phyloP scores from a whole-genome alignment of 495 filamentous ascomycete species.

The Penicillium longicatenatum region DNA sequence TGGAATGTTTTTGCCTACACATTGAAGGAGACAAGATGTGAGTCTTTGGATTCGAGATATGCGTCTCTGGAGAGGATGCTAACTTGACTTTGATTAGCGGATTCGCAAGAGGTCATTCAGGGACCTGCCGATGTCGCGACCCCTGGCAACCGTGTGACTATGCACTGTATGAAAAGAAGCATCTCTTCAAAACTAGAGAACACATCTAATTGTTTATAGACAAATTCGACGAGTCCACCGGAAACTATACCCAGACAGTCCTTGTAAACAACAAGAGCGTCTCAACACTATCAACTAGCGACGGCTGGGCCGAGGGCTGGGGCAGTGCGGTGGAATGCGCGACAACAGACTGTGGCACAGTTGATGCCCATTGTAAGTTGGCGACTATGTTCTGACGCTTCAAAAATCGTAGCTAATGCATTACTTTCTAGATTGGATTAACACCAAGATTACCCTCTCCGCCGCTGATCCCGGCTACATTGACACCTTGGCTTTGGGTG shows the following conservation, averaged over 20 bases:
- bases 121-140: slow-evolving; percentile 23
- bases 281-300: slow-evolving; percentile 41
- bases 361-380: slow-evolving; percentile 37
- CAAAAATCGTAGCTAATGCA: slow-evolving; percentile 7
- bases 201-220: slow-evolving; percentile 16
- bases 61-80: background rate
- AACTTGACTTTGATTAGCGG: slow-evolving; percentile 17
- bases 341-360: slow-evolving; percentile 39
- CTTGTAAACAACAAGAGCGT: slow-evolving; percentile 37
- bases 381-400: background rate
- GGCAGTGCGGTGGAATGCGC: slow-evolving; percentile 46
- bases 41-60: slow-evolving; percentile 9
- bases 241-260: slow-evolving; percentile 44
- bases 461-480: slow-evolving; percentile 40
- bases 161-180: slow-evolving; percentile 27
- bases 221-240: slow-evolving; percentile 39
- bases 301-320: slow-evolving; percentile 38
- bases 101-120: slow-evolving; percentile 32
- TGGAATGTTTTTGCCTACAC: slow-evolving; percentile 36
- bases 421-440: slow-evolving; percentile 29
- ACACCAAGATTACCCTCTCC: slow-evolving; percentile 40
- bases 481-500: slow-evolving; percentile 32
- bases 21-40: slow-evolving; percentile 29
- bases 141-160: slow-evolving; percentile 30
- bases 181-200: background rate